These are phyloP conservation scores for Pouteria campechiana DNA, from an alignment of 179 eudicot genomes.

Conservation along the genomic window DNA sequence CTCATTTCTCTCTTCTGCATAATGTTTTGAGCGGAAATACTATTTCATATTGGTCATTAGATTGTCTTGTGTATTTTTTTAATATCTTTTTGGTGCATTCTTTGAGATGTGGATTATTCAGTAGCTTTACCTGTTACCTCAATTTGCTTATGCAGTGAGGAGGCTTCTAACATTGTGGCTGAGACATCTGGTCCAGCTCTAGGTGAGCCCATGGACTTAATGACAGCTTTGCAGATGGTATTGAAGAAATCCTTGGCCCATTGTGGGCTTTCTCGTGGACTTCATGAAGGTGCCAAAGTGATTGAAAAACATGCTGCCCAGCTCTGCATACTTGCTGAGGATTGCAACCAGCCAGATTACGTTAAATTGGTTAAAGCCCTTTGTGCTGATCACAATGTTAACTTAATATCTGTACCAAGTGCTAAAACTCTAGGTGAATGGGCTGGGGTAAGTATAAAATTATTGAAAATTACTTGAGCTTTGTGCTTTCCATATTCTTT, in stretches of 20 bases:
- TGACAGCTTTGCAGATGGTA: slow-evolving; percentile 46
- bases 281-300: slow-evolving; percentile 45
- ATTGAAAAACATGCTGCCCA: slow-evolving; percentile 48
- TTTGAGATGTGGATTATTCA: too few species aligned
- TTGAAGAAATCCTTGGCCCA: slow-evolving; percentile 40
- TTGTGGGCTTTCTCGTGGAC: slow-evolving; percentile 41
- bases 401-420: slow-evolving; percentile 32
- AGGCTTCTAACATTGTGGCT: slow-evolving; percentile 16
- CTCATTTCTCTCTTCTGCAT: too few species aligned
- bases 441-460: slow-evolving; percentile 38
- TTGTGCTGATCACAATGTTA: slow-evolving; percentile 43
- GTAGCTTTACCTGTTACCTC: too few species aligned
- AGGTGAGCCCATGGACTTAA: slow-evolving; percentile 42
- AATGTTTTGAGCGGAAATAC: too few species aligned
- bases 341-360: slow-evolving; percentile 50
- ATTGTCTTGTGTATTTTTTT: too few species aligned
- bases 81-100: too few species aligned
- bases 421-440: slow-evolving; percentile 56
- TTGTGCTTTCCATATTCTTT: too few species aligned
- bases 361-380: slow-evolving; percentile 38
- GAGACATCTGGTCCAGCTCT: slow-evolving; percentile 22
- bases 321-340: slow-evolving; percentile 46
- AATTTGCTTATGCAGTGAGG: slow-evolving; percentile 37
- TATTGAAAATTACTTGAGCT: too few species aligned
- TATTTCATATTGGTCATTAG: too few species aligned